Evolutionary conservation across 257 asterid genomes (phyloP).

Genomic region (Salvia hispanica): DNA sequence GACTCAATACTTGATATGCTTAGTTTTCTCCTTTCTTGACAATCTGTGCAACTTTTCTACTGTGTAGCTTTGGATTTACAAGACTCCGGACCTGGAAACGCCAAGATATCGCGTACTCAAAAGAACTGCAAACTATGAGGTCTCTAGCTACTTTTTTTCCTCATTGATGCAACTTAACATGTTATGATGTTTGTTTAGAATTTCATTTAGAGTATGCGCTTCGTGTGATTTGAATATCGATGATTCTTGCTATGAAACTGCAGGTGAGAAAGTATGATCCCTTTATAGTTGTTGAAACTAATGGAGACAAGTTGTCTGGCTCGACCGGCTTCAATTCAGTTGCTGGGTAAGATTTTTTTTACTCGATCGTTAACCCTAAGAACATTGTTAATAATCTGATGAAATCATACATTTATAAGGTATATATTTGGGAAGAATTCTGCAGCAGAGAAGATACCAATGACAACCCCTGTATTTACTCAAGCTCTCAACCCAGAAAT

Average conservation of each 20-base stretch:
- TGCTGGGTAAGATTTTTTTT: conserved; percentile 66
- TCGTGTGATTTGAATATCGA: not conserved
- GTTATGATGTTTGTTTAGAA: no score
- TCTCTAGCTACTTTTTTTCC: conserved; percentile 22
- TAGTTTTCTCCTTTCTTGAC: not conserved
- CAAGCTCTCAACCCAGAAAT: conserved; percentile 55
- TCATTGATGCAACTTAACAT: not conserved
- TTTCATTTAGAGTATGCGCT: not conserved
- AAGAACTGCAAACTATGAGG: conserved; percentile 81
- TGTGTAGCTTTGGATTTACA: conserved; percentile 70
- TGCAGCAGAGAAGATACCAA: conserved; percentile 72
- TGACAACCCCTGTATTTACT: conserved; percentile 93
- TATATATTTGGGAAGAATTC: conserved; percentile 89
- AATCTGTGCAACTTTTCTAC: conserved; percentile 10
- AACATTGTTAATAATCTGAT: conserved; percentile 18
- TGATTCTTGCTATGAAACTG: not conserved
- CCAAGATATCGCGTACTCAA: conserved; percentile 76
- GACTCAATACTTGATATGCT: not conserved
- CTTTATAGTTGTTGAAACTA: conserved; percentile 72
- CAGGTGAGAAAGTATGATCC: conserved; percentile 82
- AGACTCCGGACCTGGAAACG: conserved; percentile 78
- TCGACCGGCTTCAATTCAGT: conserved; percentile 78
- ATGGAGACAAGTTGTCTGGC: conserved; percentile 67
- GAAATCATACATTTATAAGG: conserved; percentile 36
- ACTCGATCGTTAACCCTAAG: not conserved